Base-by-base conservation (phyloP, 2,329 filamentous ascomycete genomes). In the Talaromyces sp. region DNA sequence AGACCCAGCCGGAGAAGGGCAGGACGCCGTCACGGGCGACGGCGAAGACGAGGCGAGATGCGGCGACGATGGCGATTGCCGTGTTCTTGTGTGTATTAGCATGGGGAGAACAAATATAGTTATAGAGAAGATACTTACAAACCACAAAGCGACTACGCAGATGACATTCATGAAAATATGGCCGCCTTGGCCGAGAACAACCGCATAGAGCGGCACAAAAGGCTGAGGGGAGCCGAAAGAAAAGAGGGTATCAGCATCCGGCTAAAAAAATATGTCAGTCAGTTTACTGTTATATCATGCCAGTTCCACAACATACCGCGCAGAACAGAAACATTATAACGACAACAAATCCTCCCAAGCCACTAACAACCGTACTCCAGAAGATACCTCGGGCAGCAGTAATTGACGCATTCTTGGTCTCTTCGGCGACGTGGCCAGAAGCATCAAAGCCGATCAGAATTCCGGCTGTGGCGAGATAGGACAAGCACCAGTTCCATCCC, bases 401-500 rank as follows among this genome's bases (percentile, higher is more conserved):
- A 0, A 83, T 55, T 22, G 76, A 79, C 2, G 83, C 84, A 63
- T 86, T 83, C 69, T 85, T 84, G 1, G 84, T 87, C 68, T 86
- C 84, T 65, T 87, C 84, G 0, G 83, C 83, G 30, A 87, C 82
- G 65, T 86, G 84, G 2, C 84, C 84, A 0, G 82, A 84, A 0
- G 84, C 84, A 69, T 87, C 84, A 59, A 85, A 86, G 1, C 84
- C 84, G 57, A 87, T 85, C 60, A 87, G 67, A 47, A 86, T 81
- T 47, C 84, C 84, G 8, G 84, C 84, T 1, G 84, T 86, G 1
- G 84, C 84, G 28, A 85, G 80, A 69, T 84, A 87, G 4, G 82
- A 85, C 3, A 87, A 77, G 72, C 84, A 85, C 84, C 84, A 86
- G 67, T 87, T 86, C 84, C 84, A 86, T 2, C 80, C 84, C 1